Evolutionary conservation across 805 yeast genomes (phyloP), one percentile per base, ranked within the genome.

Genomic region (Dipodascopsis tothii): DNA sequence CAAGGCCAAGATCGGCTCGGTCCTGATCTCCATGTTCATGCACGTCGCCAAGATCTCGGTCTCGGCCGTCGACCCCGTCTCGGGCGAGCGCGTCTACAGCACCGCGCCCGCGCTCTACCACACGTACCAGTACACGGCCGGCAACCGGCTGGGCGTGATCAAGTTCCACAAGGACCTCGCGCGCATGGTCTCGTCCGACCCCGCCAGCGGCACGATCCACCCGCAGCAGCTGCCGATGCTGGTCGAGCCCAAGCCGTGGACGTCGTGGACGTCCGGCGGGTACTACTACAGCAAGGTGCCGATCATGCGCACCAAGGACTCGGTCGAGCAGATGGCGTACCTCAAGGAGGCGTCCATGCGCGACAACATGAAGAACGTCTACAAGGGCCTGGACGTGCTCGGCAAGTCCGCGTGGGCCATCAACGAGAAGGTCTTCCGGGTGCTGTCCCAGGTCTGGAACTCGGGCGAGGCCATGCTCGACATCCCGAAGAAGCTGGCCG

Each of bases 171-270:
- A 76, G 49, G 71, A 74, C 9, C 71, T 92, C 40, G 74, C 81
- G 3, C 71, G 74, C 22, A 78, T 75, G 56, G 63, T 92, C 40
- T 79, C 85, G 6, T 77, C 81, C 2, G 87, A 80, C 39, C 65
- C 78, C 4, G 70, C 72, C 20, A 80, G 81, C 40, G 71, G 83
- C 1, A 77, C 83, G 3, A 62, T 73, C 18, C 84, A 79, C 56
- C 95, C 97, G 0, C 96, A 90, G 61, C 71, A 75, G 49, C 69
- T 92, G 41, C 98, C 98, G 5, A 92, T 92, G 98, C 69, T 92
- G 39, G 81, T 84, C 5, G 76, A 78, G 50, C 98, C 98, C n/a
- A 69, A 78, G 43, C 85, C 86, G 3, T 92, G 98, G 98, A 73
- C 78, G 0, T 66, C 77, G 7, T 80, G 80, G 74, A 78, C 80